Base-by-base conservation (phyloP, 306 rosid genomes). In the Erythrophleum fordii region DNA sequence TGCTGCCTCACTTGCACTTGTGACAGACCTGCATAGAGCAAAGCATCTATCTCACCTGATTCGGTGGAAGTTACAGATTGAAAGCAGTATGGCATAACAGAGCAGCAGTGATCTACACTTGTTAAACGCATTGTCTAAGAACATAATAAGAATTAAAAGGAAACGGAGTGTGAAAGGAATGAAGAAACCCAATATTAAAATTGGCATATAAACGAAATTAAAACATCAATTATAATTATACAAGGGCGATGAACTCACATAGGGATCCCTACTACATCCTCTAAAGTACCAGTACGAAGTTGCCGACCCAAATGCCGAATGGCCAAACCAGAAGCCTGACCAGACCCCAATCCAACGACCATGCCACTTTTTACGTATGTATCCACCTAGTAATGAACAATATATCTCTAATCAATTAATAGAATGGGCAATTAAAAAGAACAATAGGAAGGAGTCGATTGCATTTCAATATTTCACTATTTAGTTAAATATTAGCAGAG, bases 291-390 rank as follows among this genome's bases (percentile, higher is more conserved):
- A 2, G 79, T 45, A 9, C 93, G 94, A 86, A 94, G 96, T 73
- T 90, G 93, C 81, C 83, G 86, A 79, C 98, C 97, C 83, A 94
- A 74, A 87, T 94, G 92, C 87, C 90, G 91, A 77, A 94, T 89
- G 61, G 96, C 97, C 93, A 94, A 84, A 42, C 83, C 91, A 80
- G 93, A 92, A 82, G 94, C 94, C 82, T 86, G 90, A 62, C 97
- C 97, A 68, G 91, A 92, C 11, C 96, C 98, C 84, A 94, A 83
- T 52, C 97, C 98, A 78, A 92, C 82, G 79, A 91, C 88, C 97
- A 92, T 94, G 56, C 97, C 97, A 79, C 87, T 89, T 85, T 86
- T 84, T 56, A 92, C 82, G n/a, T 92, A 87, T 39, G 91, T 72
- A 83, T 94, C 90, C 90, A 92, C 97, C 96, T 92, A 80, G 55